Percentiles rank a stretch among this genome's conserved stretches.
Evolutionary conservation across 129 eudicot species (phyloP).

Genomic region (Chrysanthemum lavandulifolium): DNA sequence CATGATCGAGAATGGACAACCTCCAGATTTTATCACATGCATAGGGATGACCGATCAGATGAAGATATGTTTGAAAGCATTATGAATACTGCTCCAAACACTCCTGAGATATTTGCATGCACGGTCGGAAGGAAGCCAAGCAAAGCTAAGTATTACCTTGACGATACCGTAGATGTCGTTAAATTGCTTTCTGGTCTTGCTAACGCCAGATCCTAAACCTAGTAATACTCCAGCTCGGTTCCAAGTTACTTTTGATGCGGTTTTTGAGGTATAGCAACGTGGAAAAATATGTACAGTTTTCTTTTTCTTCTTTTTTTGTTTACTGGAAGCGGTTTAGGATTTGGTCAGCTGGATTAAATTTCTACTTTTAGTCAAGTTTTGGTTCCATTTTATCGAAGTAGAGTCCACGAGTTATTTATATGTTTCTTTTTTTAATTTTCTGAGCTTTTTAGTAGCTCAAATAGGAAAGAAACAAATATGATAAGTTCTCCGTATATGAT

Average conservation of each 20-base stretch:
- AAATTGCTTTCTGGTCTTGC: conserved; percentile 62
- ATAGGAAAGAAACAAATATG: background rate
- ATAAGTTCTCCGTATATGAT: too few relatives aligned
- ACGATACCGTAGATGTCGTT: conserved; percentile 65
- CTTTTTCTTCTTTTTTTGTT: conserved; percentile 11
- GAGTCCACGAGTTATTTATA: background rate
- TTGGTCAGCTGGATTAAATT: conserved; percentile 21
- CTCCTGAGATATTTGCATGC: conserved; percentile 66
- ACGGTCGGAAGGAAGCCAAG: conserved; percentile 92
- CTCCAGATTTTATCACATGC: conserved; percentile 74
- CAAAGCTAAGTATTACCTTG: conserved; percentile 87
- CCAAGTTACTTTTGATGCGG: conserved; percentile 57
- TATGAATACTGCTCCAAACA: conserved; percentile 34
- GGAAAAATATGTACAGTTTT: conserved; percentile 33
- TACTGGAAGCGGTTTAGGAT: conserved; percentile 8
- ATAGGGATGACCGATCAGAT: conserved; percentile 90
- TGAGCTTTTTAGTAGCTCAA: background rate
- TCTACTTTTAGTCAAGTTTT: conserved; percentile 19
- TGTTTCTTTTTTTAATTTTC: background rate
- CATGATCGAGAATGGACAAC: conserved; percentile 48
- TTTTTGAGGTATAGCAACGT: conserved; percentile 29
- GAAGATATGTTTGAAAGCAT: conserved; percentile 88
- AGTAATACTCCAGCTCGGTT: conserved; percentile 37
- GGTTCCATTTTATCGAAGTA: conserved; percentile 17
- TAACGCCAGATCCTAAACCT: conserved; percentile 62